Evolutionary conservation across 2,329 filamentous ascomycete species (phyloP), one percentile per base, ranked within the genome.

Genomic region (Botrytis fabae): DNA sequence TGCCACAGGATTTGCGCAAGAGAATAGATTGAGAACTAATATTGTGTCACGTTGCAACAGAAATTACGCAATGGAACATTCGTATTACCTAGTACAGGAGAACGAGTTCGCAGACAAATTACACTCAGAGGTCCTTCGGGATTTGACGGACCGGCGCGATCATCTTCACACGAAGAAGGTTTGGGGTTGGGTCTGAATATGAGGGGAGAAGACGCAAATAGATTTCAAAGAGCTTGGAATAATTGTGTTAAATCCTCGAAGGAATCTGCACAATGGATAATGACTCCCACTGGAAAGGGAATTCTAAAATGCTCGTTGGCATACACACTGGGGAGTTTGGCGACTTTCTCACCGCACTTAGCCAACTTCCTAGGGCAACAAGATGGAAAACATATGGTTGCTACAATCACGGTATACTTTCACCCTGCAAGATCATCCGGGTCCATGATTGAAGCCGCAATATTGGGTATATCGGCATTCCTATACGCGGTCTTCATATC

Each of bases 371-470:
- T 98, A 25, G 95, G 95, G 87, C 75, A 91, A 75, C 92, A 94
- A 80, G 95, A 97, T 82, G 94, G 94, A 69, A 98, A 98, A 80
- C 95, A 98, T 82, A 91, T 97, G 80, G 94, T 97, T 69, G 94
- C 94, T 46, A 98, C 95, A 2, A 90, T 98, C 73, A 97, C 94
- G 0, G 95, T 98, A 18, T 98, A 97, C 80, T 98, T 98, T 79
- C 94, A 98, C 81, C 94, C 95, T 7, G 93, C 94, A 9, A 87
- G 95, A 73, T 93, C 93, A 28, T 89, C 91, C 40, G 95, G 95
- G 0, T 96, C 93, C 76, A 97, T 98, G 94, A 88, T 93, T 73
- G 93, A 97, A 82, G 95, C 94, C 4, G 88, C 92, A 18, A 83
- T 95, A 48, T 90, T 96, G 73, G 93, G 93, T 9, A 83, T 93